These are phyloP conservation scores for Pleurotus eryngii DNA, from an alignment of 768 basidiomycete species.

Conservation along the genomic window DNA sequence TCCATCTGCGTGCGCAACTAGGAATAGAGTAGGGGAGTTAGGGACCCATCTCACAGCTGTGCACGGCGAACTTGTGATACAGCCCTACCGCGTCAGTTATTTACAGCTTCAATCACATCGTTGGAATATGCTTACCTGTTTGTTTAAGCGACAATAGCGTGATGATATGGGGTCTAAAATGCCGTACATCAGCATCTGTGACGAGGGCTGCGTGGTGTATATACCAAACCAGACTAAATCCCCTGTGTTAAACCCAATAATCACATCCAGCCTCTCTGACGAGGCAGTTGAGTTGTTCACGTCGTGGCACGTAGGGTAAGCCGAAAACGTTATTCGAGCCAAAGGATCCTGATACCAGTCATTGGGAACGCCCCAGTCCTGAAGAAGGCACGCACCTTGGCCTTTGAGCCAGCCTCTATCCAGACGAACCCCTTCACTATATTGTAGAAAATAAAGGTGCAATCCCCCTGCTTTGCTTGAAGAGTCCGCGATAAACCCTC, in stretches of 20 bases:
- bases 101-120: conserved; percentile 1
- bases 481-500: conserved; percentile 75
- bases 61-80: conserved; percentile 76
- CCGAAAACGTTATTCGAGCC: conserved; percentile 79
- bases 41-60: conserved; percentile 93
- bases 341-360: conserved; percentile 67
- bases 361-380: too few species aligned
- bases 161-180: conserved; percentile 70
- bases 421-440: conserved; percentile 80
- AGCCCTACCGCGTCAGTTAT: conserved; percentile 45
- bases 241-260: conserved; percentile 93
- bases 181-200: conserved; percentile 6
- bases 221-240: conserved; percentile 94
- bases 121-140: conserved; percentile 49
- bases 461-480: conserved; percentile 79
- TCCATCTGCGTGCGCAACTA: conserved; percentile 86
- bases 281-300: conserved; percentile 78
- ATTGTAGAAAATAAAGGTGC: conserved; percentile 86
- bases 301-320: conserved; percentile 88
- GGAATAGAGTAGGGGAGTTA: conserved; percentile 72
- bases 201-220: conserved; percentile 16
- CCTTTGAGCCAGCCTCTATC: conserved; percentile 81
- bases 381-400: conserved; percentile 55
- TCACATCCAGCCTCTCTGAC: conserved; percentile 75
- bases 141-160: conserved; percentile 85